phyloP scores from a whole-genome alignment of 805 yeast species.

The Saccharomycopsis amapae region DNA sequence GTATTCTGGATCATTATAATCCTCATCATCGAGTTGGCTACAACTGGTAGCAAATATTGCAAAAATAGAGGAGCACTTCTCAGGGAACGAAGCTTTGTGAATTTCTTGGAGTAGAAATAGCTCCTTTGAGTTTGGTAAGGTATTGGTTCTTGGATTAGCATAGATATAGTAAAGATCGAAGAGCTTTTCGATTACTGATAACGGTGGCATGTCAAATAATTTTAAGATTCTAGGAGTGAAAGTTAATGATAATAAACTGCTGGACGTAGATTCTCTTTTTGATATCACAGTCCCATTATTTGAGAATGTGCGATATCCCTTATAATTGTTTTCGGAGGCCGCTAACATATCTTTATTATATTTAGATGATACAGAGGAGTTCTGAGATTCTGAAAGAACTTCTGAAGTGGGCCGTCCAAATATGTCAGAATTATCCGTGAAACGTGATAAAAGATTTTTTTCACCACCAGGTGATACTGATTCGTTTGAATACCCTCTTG shows the following conservation, averaged over 20 bases:
- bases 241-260: neutral
- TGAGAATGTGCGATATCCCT: too few relatives aligned
- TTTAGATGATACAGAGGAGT: too few relatives aligned
- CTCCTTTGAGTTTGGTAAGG: slow-evolving; percentile 31
- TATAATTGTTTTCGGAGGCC: too few relatives aligned
- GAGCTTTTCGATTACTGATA: slow-evolving; percentile 29
- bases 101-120: slow-evolving; percentile 26
- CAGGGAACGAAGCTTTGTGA: slow-evolving; percentile 16
- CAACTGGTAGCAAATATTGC: slow-evolving; percentile 9
- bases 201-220: slow-evolving; percentile 32
- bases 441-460: too few relatives aligned
- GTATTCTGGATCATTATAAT: slow-evolving; percentile 5
- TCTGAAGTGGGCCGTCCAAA: too few relatives aligned
- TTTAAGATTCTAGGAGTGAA: neutral
- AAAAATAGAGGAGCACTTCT: neutral
- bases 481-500: too few relatives aligned
- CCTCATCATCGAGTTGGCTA: neutral
- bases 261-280: neutral
- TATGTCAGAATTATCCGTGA: too few relatives aligned
- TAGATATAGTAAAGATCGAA: slow-evolving; percentile 37
- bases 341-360: too few relatives aligned
- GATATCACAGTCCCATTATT: too few relatives aligned
- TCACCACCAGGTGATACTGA: too few relatives aligned
- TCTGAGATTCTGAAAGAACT: too few relatives aligned
- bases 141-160: slow-evolving; percentile 32